phyloP scores from a whole-genome alignment of 2,329 filamentous ascomycete species.

The Onygenales sp. region DNA sequence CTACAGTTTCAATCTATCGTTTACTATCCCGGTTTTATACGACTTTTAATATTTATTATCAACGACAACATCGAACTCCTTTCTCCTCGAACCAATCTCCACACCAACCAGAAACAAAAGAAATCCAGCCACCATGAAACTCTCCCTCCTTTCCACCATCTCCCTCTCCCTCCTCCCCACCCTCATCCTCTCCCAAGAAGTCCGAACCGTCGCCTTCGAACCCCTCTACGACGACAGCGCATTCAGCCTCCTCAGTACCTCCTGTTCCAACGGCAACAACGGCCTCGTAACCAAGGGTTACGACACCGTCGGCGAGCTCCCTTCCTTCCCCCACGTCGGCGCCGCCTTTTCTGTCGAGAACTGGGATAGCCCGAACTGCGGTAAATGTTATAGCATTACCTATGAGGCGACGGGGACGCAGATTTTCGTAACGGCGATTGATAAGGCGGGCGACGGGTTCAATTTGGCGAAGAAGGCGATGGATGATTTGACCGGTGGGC shows the following conservation, averaged over 20 bases:
- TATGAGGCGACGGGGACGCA: conserved; percentile 35
- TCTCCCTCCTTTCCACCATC: background rate
- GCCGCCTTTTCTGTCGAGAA: conserved; percentile 38
- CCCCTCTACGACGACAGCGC: conserved; percentile 54
- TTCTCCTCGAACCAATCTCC: background rate
- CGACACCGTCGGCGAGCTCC: conserved; percentile 34
- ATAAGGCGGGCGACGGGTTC: conserved; percentile 35
- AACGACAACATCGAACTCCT: no score
- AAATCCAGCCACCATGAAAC: background rate
- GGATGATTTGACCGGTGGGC: conserved; percentile 39
- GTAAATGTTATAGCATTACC: conserved; percentile 43
- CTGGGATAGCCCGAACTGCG: conserved; percentile 41
- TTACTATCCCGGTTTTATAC: no score
- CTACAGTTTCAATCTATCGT: no score
- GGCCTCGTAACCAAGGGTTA: conserved; percentile 25
- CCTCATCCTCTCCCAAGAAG: conserved; percentile 2
- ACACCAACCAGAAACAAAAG: background rate
- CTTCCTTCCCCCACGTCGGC: conserved; percentile 41
- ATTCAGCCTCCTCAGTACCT: conserved; percentile 46
- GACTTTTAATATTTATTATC: no score
- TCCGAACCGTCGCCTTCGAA: conserved; percentile 58
- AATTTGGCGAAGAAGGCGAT: conserved; percentile 41
- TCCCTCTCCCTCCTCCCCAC: background rate
- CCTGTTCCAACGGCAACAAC: conserved; percentile 29
- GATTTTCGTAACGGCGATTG: conserved; percentile 42